Evolutionary conservation across 768 basidiomycete species (phyloP), one percentile per base, ranked within the genome.

Genomic region (Naganishia vaughanmartiniae): DNA sequence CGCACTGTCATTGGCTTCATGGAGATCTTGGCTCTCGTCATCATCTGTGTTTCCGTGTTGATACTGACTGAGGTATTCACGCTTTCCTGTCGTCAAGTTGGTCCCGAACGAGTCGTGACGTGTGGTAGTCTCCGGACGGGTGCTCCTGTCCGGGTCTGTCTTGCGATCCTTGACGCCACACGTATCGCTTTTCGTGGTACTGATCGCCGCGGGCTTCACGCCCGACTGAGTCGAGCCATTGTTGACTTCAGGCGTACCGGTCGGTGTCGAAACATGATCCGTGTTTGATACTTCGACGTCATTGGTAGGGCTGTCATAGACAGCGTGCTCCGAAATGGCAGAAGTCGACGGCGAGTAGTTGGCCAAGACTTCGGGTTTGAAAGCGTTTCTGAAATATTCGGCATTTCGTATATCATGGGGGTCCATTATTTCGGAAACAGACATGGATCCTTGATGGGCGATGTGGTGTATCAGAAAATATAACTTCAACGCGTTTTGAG

Each of bases 1-100:
- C 17, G 34, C 4, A 39, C n/a, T 39, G 4, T 24, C 4, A 9
- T 12, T 10, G n/a, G 19, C 21, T 39, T 58, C 33, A 10, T 12
- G n/a, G 2, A 12, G 15, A 2, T 58, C 17, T 4, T 24, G 15
- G 17, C 30, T 14, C 7, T 17, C 15, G n/a, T 7, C 57, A 15
- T 28, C 10, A 33, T 58, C 34, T 15, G 57, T 58, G 17, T n/a
- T 58, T 11, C n/a, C 6, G 11, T 39, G 31, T 36, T 11, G 24
- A 34, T 63, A 63, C 26, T 63, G 60, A 30, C 42, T 63, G 42
- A 63, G 42, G 15, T 63, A 63, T 30, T 63, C 60, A 7, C 60
- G 39, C 28, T 45, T n/a, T 14, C 60, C 60, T 0, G 60, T 63
- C 1, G 60, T 63, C 15, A 63, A 34, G 39, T 63, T 63, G 4